Base-by-base conservation (phyloP, 192 early-diverging fungal species). In the Backusella morwellensis region DNA sequence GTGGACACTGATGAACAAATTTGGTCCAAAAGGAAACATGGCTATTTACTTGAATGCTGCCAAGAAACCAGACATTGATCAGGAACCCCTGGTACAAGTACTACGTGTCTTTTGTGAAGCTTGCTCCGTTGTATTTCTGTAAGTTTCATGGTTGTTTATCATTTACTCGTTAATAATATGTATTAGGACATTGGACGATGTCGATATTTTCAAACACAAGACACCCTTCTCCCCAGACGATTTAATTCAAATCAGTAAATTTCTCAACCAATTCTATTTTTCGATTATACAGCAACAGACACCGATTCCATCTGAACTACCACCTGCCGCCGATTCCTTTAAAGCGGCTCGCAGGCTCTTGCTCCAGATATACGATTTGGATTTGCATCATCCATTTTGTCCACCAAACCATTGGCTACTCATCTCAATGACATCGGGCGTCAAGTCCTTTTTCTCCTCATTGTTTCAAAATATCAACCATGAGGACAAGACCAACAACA, bases 261-360 rank as follows among this genome's bases (percentile, higher is more conserved):
- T 93, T 73, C 74, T 93, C 56, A 93, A 93, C 66, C 77, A 79
- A 40, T 92, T 92, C 74, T 93, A 88, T 42, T 92, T 93, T 59
- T 70, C 80, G 0, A 76, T 90, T 12, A 47, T 91, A 54, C 87
- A 87, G 41, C 71, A 81, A 42, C 74, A 83, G 32, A 69, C 73
- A 1, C 52, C 79, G 34, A 23, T 69, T 32, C 54, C 67, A 1
- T 76, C 70, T 19, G 21, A 40, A 19, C 72, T 86, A 29, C 63
- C 78, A 0, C 52, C 70, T n/a, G 63, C 63, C 35, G 41, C 72
- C 2, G 23, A 50, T 47, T 81, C 81, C 11, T 88, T 88, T 70
- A 83, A 87, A 41, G 78, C 82, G 8, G 88, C 86, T 6, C 70
- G 85, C 36, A 76, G 85, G n/a, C 78, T 96, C 0, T 82, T 95